phyloP scores from a whole-genome alignment of 139 green algal genomes.

The Chlamydomonas sp. region DNA sequence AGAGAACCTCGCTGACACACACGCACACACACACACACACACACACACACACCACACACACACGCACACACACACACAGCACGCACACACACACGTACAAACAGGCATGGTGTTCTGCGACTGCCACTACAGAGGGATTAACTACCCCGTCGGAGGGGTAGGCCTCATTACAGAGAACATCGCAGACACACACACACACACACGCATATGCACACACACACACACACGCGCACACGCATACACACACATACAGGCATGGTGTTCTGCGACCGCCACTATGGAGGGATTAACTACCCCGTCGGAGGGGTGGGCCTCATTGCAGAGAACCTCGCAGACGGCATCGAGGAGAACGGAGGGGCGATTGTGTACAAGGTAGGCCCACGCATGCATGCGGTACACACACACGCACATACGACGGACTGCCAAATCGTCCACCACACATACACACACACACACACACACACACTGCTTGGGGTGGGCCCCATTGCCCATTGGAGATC shows the following conservation, averaged over 20 bases:
- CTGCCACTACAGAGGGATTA: slow-evolving; percentile 89
- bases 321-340: slow-evolving; percentile 63
- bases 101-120: slow-evolving; percentile 38
- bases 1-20: slow-evolving; percentile 60
- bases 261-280: slow-evolving; percentile 72
- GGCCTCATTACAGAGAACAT: slow-evolving; percentile 71
- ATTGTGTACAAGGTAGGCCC: slow-evolving; percentile 79
- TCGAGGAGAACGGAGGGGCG: slow-evolving; percentile 35
- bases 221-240: no score
- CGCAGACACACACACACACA: no score
- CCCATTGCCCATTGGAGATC: slow-evolving; percentile 65
- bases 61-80: no score
- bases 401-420: no score
- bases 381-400: no score
- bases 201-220: no score
- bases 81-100: no score
- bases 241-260: no score
- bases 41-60: no score
- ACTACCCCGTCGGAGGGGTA: slow-evolving; percentile 88
- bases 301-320: slow-evolving; percentile 84
- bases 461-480: slow-evolving; percentile 85
- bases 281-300: slow-evolving; percentile 92
- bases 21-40: no score
- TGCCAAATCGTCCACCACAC: slow-evolving; percentile 64
- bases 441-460: slow-evolving; percentile 96